Percentiles rank a stretch among this genome's conserved stretches.
Conservation (phyloP, 345 rosid species). For the Populus euphratica region DNA sequence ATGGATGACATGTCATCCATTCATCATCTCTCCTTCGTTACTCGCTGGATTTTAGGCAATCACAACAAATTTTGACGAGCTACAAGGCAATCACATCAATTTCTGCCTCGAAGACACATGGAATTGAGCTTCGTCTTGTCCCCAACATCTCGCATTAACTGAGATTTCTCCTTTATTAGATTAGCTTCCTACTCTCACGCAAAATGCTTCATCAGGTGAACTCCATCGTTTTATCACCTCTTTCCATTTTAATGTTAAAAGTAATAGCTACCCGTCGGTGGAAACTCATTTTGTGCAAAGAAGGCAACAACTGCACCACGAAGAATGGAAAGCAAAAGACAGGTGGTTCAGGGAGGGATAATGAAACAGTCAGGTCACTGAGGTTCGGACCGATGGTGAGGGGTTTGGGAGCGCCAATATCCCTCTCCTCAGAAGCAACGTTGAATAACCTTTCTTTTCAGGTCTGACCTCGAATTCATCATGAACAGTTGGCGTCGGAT, state of each 20-base stretch:
- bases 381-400: background rate
- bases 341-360: background rate
- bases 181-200: no score
- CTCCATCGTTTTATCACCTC: no score
- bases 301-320: background rate
- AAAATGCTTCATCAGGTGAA: no score
- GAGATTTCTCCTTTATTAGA: no score
- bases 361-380: background rate
- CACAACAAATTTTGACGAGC: no score
- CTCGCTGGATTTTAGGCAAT: no score
- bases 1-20: no score
- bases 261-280: background rate
- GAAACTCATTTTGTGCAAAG: background rate
- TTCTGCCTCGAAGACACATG: no score
- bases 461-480: background rate
- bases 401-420: background rate
- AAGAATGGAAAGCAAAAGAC: background rate
- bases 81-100: no score
- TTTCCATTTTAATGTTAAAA: background rate
- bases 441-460: background rate
- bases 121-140: no score
- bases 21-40: no score
- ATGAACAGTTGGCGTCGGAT: background rate
- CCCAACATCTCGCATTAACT: no score
- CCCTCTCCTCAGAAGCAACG: background rate